Evolutionary conservation across 495 filamentous ascomycete species (phyloP).

Genomic region (Lasiosphaeria hispida): DNA sequence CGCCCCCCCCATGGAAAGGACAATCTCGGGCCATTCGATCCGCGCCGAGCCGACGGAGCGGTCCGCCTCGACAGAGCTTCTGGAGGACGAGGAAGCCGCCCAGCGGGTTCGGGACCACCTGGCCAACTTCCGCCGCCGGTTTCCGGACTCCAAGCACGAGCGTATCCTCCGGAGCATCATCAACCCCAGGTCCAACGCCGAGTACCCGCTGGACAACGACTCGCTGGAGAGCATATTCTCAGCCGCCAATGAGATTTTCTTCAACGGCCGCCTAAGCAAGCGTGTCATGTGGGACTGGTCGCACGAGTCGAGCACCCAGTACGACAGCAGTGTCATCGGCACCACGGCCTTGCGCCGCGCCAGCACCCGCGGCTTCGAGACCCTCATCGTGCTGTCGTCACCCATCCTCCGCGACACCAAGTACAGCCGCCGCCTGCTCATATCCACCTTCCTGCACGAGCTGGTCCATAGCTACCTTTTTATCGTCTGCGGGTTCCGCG

Average conservation of each 20-base stretch:
- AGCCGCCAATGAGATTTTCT: conserved; percentile 54
- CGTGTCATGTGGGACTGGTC: conserved; percentile 56
- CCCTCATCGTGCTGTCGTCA: conserved; percentile 52
- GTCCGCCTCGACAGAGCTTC: conserved; percentile 27
- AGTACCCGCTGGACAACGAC: conserved; percentile 48
- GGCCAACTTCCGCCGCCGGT: conserved; percentile 37
- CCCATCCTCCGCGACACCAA: conserved; percentile 45
- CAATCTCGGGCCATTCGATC: conserved; percentile 35
- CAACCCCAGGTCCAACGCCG: conserved; percentile 38
- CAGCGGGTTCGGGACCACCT: conserved; percentile 41
- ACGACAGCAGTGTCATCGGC: conserved; percentile 48
- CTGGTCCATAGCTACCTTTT: conserved; percentile 58
- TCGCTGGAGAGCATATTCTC: conserved; percentile 50
- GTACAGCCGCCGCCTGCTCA: conserved; percentile 52
- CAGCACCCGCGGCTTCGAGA: conserved; percentile 47
- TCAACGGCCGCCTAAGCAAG: conserved; percentile 45
- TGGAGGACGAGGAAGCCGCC: conserved; percentile 40
- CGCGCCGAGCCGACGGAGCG: conserved; percentile 26
- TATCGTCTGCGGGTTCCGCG: conserved; percentile 51
- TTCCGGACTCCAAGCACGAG: conserved; percentile 47
- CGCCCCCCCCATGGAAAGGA: conserved; percentile 28
- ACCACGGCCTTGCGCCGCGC: conserved; percentile 51
- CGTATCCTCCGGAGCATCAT: conserved; percentile 50
- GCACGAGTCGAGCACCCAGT: conserved; percentile 29
- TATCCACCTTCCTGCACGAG: conserved; percentile 58